Base-by-base conservation (phyloP, 1,139 yeast species). In the Wickerhamomyces sp. region DNA sequence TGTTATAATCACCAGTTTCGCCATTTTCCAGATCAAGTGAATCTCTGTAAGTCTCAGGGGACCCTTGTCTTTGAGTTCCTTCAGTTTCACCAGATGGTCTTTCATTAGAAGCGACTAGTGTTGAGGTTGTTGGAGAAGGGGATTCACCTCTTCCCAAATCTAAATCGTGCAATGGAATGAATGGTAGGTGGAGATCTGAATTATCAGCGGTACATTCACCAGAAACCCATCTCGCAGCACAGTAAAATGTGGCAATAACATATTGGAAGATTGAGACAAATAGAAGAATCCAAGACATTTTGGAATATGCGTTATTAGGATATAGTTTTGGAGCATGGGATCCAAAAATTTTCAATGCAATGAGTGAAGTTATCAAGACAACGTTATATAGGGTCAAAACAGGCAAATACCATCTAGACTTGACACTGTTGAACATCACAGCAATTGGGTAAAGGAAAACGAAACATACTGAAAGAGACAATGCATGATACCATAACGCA, bases 241-340 rank as follows among this genome's bases (percentile, higher is more conserved):
- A 56, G 38, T 62, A 59, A 20, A 75, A 52, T 7, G 74, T 52
- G 4, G 90, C 81, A 24, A 78, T 59, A 4, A 69, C 47, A 55
- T 73, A 72, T 49, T 86, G 95, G 3, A 66, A 60, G 2, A 74
- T 41, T 1, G 81, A 63, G 12, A 77, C 58, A 37, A 81, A 60
- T 10, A 81, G 61, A 46, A 87, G 62, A 14, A 83, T 74, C 58
- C 75, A 67, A 28, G 84, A 70, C 79, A 85, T 78, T 49, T 70
- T 73, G 21, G 76, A 66, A 60, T 90, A 90, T 2, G 83, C 81
- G 57, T 86, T 86, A 31, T 74, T 69, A 1, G 96, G 96, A 55
- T 87, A 92, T 53, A 88, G 66, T 44, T 73, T 60, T 0, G 86
- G 82, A 14, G 81, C 80, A 16, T 83, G 67, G 9, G 68, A 60